phyloP scores from a whole-genome alignment of 441 rosid genomes.

The Erodium trifolium region DNA sequence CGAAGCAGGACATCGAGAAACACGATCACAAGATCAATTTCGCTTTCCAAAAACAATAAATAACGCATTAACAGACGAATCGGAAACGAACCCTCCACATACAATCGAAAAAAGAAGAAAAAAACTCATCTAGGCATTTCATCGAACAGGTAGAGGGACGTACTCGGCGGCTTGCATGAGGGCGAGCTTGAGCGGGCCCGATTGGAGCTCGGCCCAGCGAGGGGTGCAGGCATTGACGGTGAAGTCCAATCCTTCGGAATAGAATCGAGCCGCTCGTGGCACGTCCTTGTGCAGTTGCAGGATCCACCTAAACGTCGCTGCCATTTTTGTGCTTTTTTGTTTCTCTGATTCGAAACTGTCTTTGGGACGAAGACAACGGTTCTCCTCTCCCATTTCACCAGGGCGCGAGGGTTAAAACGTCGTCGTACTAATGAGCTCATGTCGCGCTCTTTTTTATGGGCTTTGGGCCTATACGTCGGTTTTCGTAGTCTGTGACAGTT shows the following conservation, averaged over 20 bases:
- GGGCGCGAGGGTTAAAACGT: no score
- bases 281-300: slow-evolving; percentile 90
- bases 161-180: slow-evolving; percentile 66
- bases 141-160: neutral
- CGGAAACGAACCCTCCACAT: no score
- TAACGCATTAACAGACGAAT: no score
- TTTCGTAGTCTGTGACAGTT: no score
- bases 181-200: slow-evolving; percentile 69
- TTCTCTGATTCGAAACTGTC: neutral
- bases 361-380: no score
- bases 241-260: slow-evolving; percentile 70
- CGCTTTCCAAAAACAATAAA: no score
- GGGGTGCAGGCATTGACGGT: slow-evolving; percentile 64
- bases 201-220: slow-evolving; percentile 82
- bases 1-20: no score
- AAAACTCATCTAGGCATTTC: neutral
- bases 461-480: no score
- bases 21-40: no score
- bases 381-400: neutral
- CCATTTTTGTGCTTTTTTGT: slow-evolving; percentile 14
- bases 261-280: slow-evolving; percentile 72
- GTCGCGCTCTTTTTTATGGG: no score
- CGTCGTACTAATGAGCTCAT: no score
- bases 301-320: slow-evolving; percentile 73
- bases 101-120: no score